Evolutionary conservation across 2,329 filamentous ascomycete species (phyloP), one percentile per base, ranked within the genome.

Genomic region (Seiridium cupressi): DNA sequence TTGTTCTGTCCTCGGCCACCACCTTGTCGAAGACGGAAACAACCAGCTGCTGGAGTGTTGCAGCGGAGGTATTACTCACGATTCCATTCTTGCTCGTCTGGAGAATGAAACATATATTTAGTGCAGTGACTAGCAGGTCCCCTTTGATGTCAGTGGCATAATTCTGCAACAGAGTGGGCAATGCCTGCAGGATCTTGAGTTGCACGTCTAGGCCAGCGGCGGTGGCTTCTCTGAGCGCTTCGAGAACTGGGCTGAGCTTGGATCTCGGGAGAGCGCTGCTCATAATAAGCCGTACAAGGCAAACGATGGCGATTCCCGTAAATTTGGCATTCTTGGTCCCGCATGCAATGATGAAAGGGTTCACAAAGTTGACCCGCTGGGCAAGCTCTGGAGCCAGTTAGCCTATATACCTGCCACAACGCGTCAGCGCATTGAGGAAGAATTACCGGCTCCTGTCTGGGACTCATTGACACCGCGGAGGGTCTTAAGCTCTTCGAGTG

Each of bases 11-110:
- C 78, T 97, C 93, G 5, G 80, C 79, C 0, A 88, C 85, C 2
- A 97, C 92, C 73, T 96, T 95, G 72, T 98, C 95, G 74, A 97
- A 98, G 0, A 97, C 90, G 0, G 91, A 90, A 38, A 95, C 92
- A 6, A 98, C 89, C 11, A 99, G 84, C 74, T 98, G 95, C 75
- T 97, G 94, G 58, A 99, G 79, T 2, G 95, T 98, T n/a, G 95
- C 95, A 34, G 94, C 92, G 8, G 95, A 95, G 1, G 96, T 98
- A 68, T 96, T 96, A 71, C 94, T 96, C 67, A 99, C 93, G 56
- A 96, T 93, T 34, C 89, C 87, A 77, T 93, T 96, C 77, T 97
- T 98, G 74, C 91, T 95, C 60, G 87, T 89, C 75, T 98, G 93
- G 54, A 99, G 77, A 55, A 92, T 89, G 62, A 95, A 95, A 76